Percentiles rank a stretch among this genome's conserved stretches.
phyloP scores from a whole-genome alignment of 2,329 filamentous ascomycete species.

The Calonectria hawksworthii region DNA sequence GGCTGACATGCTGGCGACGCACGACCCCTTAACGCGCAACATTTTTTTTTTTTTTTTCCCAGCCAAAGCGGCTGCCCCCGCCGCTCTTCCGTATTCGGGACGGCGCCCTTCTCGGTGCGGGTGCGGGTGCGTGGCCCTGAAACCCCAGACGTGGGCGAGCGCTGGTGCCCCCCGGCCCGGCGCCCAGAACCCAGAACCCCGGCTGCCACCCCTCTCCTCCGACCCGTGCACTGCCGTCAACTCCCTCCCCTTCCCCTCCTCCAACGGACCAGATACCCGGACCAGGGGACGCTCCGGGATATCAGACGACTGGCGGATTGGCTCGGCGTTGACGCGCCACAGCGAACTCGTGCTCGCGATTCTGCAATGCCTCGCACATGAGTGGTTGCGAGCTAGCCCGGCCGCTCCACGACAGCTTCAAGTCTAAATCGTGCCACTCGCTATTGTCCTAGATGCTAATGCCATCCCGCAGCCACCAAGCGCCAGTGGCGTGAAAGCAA shows the following conservation, averaged over 20 bases:
- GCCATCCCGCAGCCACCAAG: background rate
- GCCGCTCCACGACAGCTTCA: background rate
- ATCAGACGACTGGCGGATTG: conserved; percentile 9
- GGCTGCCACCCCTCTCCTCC: background rate
- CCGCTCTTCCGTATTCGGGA: conserved; percentile 42
- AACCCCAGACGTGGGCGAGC: conserved; percentile 7
- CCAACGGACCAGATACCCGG: conserved; percentile 5
- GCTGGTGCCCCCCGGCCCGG: conserved; percentile 27
- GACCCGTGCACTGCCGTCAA: conserved; percentile 12
- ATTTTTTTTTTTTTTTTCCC: background rate
- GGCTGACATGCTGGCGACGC: conserved; percentile 37
- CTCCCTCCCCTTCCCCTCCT: background rate
- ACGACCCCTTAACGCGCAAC: conserved; percentile 19
- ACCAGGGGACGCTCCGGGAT: conserved; percentile 20
- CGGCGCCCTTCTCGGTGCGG: conserved; percentile 16
- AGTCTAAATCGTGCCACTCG: background rate
- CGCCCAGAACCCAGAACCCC: conserved; percentile 1
- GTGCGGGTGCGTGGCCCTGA: conserved; percentile 18
- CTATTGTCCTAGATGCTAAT: background rate
- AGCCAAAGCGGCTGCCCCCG: conserved; percentile 15
- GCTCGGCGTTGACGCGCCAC: background rate
- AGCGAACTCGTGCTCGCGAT: conserved; percentile 1
- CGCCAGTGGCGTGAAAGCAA: background rate
- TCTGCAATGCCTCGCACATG: background rate
- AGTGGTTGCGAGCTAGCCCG: background rate